Evolutionary conservation across 768 basidiomycete species (phyloP), one percentile per base, ranked within the genome.

Genomic region (Trametes sanguinea): DNA sequence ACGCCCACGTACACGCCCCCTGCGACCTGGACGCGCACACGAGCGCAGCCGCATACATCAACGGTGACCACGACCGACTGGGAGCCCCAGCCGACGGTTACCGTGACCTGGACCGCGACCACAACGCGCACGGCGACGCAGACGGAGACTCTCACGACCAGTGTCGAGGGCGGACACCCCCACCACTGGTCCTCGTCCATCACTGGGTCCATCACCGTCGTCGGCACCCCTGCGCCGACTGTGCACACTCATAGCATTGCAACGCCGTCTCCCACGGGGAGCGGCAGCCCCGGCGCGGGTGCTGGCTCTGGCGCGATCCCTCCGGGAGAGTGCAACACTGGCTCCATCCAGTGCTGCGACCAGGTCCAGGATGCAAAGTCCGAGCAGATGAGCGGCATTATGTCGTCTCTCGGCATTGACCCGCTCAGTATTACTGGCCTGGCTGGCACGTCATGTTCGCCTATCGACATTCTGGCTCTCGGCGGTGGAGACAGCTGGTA

Each of bases 291-390:
- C 14, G 55, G 50, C 33, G n/a, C 60, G 6, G 35, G 54, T 11
- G 57, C 48, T 14, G 46, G 52, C 6, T 51, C 63, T 52, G 37
- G 30, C 4, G 40, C 54, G 9, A 57, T 51, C n/a, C 46, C 53
- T 27, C 54, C 58, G 16, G 61, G 62, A 2, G 54, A 69, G 62
- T 76, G 75, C 69, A 70, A 67, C 68, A 72, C 72, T 0, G 74
- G 73, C 37, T 37, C 66, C 13, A 59, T 71, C 42, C 70, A 73
- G 47, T 75, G 75, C 65, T 76, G 75, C 62, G 57, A 75, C 65
- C 57, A 32, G 35, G 70, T 73, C 30, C 68, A 69, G 65, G 11
- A 50, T 33, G 67, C 72, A 9, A 44, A 46, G 37, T 54, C 50
- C 42, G 35, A 35, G 7, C 54, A 55, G 10, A 66, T 64, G 42